These are phyloP conservation scores for Fusarium liriodendri DNA, from an alignment of 2,329 filamentous ascomycete species.

Conservation along the genomic window DNA sequence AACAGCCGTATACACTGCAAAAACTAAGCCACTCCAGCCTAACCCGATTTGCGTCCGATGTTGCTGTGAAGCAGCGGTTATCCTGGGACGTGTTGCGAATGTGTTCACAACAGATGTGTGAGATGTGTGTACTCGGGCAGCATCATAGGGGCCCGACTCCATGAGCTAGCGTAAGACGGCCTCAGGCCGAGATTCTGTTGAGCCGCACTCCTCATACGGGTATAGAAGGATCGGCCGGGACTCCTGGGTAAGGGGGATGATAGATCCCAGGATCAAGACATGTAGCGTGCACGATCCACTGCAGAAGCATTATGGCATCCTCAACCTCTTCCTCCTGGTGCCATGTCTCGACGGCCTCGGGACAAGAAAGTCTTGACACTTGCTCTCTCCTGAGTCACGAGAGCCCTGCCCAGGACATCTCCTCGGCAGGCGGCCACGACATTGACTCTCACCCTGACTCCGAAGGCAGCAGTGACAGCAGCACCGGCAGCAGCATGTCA, in stretches of 20 bases:
- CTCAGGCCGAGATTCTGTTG: conserved; percentile 3
- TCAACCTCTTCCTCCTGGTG: neutral
- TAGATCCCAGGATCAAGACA: neutral
- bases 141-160: conserved; percentile 14
- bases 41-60: neutral
- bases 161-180: neutral
- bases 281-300: neutral
- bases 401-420: neutral
- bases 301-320: conserved; percentile 4
- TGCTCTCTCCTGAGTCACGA: neutral
- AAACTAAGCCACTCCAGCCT: neutral
- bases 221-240: conserved; percentile 15
- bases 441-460: neutral
- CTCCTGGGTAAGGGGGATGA: neutral
- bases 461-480: neutral
- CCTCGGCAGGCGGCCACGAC: neutral
- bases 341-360: neutral
- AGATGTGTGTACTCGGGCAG: conserved; percentile 10
- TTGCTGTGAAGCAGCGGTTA: neutral
- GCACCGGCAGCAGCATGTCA: neutral
- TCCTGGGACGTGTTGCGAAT: neutral
- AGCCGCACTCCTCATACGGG: conserved; percentile 17
- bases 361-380: neutral
- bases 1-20: neutral
- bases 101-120: neutral